These are phyloP conservation scores for Arthromyces matolae DNA, from an alignment of 768 basidiomycete genomes.

Conservation along the genomic window DNA sequence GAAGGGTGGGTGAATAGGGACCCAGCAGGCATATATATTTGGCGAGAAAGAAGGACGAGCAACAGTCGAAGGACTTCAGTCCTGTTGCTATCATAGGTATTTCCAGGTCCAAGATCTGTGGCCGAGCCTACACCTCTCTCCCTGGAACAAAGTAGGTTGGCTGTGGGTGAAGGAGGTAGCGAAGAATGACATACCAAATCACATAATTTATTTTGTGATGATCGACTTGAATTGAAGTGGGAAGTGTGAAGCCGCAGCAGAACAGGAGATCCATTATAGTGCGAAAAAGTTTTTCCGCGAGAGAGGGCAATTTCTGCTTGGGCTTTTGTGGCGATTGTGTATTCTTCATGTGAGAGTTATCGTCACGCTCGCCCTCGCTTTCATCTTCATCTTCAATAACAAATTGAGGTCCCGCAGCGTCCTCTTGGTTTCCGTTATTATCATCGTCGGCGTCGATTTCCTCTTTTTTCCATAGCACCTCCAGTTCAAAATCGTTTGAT, in stretches of 20 bases:
- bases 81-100: conserved; percentile 73
- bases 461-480: conserved; percentile 78
- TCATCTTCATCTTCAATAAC: conserved; percentile 76
- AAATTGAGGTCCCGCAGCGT: conserved; percentile 56
- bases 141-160: conserved; percentile 43
- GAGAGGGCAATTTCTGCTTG: conserved; percentile 56
- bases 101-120: conserved; percentile 59
- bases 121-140: conserved; percentile 95
- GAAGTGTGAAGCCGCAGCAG: conserved; percentile 91
- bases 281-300: conserved; percentile 77
- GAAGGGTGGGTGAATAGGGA: conserved; percentile 71
- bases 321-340: conserved; percentile 34
- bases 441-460: conserved; percentile 39
- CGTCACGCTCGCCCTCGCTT: conserved; percentile 16
- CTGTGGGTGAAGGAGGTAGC: not conserved
- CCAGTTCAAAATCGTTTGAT: conserved; percentile 67
- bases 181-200: conserved; percentile 70
- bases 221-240: conserved; percentile 69
- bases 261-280: conserved; percentile 85
- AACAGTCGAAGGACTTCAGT: conserved; percentile 87
- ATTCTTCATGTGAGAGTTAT: conserved; percentile 12
- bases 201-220: conserved; percentile 83
- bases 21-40: conserved; percentile 78
- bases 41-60: conserved; percentile 82
- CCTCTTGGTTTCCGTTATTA: conserved; percentile 9